Base-by-base conservation (phyloP, 2,329 filamentous ascomycete species). In the Xylariaceae sp. region DNA sequence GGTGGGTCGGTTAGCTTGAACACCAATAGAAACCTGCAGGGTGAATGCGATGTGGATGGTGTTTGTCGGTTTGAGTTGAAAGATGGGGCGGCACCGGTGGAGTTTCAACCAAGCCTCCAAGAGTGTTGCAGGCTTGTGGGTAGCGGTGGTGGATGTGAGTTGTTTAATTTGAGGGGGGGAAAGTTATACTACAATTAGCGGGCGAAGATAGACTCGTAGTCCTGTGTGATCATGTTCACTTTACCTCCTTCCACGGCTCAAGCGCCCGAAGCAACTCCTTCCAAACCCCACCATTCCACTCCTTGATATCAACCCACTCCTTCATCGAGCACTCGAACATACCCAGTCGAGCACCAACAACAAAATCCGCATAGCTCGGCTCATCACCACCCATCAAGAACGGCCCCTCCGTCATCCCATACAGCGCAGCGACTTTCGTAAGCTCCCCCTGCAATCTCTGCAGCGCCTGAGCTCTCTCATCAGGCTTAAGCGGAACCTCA, bases 41-140 rank as follows among this genome's bases (percentile, higher is more conserved):
- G 60, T 1, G 33, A 58, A 36, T 63, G 59, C 31, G 53, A 39
- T 13, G 57, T 53, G 2, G 50, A 57, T 38, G 59, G 54, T 6
- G 18, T 50, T 5, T 62, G 61, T n/a, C 45, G 50, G 18, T 60
- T 58, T 41, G 40, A 41, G 3, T 40, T 64, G 39, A 56, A 45
- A 49, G 45, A 59, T 16, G 57, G 45, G 42, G 56, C 34, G 2
- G 12, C 44, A 33, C 60, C 57, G 33, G 48, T 54, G 38, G 47
- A 57, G 48, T 33, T 60, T 16, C 62, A 62, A 45, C 56, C 62
- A 3, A 55, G 49, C 1, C 42, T 62, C 45, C 38, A 55, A 44
- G 58, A 63, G 39, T 63, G 62, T 42, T 51, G 45, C 46, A 22
- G 12, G 58, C 57, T 44, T 63, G 58, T 28, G 56, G 56, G 19